phyloP scores from a whole-genome alignment of 768 basidiomycete genomes.

The Amanita phalloides region DNA sequence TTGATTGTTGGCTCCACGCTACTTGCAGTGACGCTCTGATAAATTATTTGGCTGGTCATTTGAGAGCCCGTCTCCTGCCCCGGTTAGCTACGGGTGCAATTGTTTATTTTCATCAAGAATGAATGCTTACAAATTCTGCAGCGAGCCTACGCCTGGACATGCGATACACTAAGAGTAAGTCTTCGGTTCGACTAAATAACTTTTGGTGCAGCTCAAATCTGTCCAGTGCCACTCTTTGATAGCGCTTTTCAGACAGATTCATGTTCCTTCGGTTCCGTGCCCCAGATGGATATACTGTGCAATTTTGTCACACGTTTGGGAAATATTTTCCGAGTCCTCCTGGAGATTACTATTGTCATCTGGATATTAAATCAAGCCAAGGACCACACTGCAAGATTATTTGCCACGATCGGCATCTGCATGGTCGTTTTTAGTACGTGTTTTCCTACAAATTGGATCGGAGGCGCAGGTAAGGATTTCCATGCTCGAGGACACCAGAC shows the following conservation, averaged over 20 bases:
- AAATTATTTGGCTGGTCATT: slow-evolving; percentile 14
- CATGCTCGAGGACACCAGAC: neutral
- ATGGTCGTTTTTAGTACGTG: slow-evolving; percentile 20
- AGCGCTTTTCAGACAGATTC: neutral
- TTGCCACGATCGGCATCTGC: slow-evolving; percentile 16
- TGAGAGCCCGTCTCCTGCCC: slow-evolving; percentile 29
- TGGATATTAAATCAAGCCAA: slow-evolving; percentile 6
- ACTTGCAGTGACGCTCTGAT: slow-evolving; percentile 1
- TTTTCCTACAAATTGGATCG: slow-evolving; percentile 22
- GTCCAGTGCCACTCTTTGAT: slow-evolving; percentile 1
- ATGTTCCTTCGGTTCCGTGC: neutral
- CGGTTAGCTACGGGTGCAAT: slow-evolving; percentile 23
- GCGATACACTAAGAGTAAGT: slow-evolving; percentile 11
- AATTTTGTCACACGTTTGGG: neutral
- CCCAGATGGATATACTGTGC: neutral
- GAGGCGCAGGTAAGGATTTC: slow-evolving; percentile 20
- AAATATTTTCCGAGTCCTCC: neutral
- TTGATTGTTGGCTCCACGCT: slow-evolving; percentile 2
- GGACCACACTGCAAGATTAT: slow-evolving; percentile 12
- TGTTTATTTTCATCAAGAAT: neutral
- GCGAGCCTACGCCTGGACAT: slow-evolving; percentile 16
- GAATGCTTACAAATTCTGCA: slow-evolving; percentile 4
- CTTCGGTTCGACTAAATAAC: neutral
- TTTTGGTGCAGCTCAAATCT: neutral
- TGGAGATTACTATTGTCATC: neutral